phyloP scores from a whole-genome alignment of 1,139 yeast species.

The Zygosaccharomyces sapae region DNA sequence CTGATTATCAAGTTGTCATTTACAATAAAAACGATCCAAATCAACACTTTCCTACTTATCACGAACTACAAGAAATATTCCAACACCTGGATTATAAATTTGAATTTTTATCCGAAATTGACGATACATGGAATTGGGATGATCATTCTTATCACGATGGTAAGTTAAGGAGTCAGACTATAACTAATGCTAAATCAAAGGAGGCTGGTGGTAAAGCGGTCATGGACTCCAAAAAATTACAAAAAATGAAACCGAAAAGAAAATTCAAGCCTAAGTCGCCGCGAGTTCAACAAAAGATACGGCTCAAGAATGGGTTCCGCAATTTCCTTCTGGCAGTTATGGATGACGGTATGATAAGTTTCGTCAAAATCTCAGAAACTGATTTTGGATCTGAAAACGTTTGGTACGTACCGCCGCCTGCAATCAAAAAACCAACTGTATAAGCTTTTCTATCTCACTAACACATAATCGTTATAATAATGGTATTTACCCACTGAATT shows the following conservation, averaged over 20 bases:
- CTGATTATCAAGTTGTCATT: slow-evolving; percentile 72
- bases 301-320: slow-evolving; percentile 47
- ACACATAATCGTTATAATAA: not conserved
- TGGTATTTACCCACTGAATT: slow-evolving; percentile 32
- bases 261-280: slow-evolving; percentile 31
- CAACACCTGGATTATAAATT: slow-evolving; percentile 30
- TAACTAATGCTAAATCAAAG: slow-evolving; percentile 22
- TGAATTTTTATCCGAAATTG: slow-evolving; percentile 24
- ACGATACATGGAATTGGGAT: slow-evolving; percentile 25
- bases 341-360: slow-evolving; percentile 69
- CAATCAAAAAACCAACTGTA: not conserved
- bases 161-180: slow-evolving; percentile 26
- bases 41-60: slow-evolving; percentile 50
- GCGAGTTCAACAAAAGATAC: slow-evolving; percentile 33
- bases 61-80: slow-evolving; percentile 32
- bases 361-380: slow-evolving; percentile 55
- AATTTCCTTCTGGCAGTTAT: slow-evolving; percentile 59
- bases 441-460: too few relatives aligned
- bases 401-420: slow-evolving; percentile 29
- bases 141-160: slow-evolving; percentile 25
- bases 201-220: slow-evolving; percentile 28
- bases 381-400: slow-evolving; percentile 48
- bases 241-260: slow-evolving; percentile 36
- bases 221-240: slow-evolving; percentile 6
- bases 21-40: slow-evolving; percentile 45